Base-by-base conservation (phyloP, 1,139 yeast species). In the Taphrina betulina region DNA sequence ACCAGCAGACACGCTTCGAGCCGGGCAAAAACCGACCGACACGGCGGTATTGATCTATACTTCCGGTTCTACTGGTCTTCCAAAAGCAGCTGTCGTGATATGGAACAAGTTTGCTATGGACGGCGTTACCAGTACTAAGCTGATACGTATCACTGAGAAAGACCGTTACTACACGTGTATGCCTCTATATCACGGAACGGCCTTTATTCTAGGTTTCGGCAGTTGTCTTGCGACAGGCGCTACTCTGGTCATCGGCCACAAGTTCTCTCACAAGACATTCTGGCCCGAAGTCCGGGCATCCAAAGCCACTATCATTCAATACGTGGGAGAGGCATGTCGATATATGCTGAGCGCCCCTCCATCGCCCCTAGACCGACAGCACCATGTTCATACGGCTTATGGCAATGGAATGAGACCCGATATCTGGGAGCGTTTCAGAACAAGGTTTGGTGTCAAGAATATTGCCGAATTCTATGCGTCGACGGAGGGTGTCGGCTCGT, bases 181-280 rank as follows among this genome's bases (percentile, higher is more conserved):
- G 97, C 97, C 98, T 0, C 72, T 92, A 61, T 92, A 90, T 67
- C 97, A 92, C 69, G 88, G 96, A 1, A 90, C 97, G 0, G 96
- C 96, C 1, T 0, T 78, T 2, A 42, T 88, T 71, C 73, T 90
- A 60, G 96, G 96, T 2, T 28, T 57, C 14, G 44, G 46, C 17
- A 29, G 50, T n/a, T 57, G 57, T 48, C 43, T 57, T 48, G 63
- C 67, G 14, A 84, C 82, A 56, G 96, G 95, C 8, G 81, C 80
- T 1, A 78, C 88, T 64, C 80, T 85, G 46, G 85, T 94, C 0
- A 71, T 90, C 29, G 83, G 94, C 22, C 83, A 83, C 63, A 87
- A 86, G 70, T 92, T 92, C 69, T 84, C 95, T 1, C 83, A 95
- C 2, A 75, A 85, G 2, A 79, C 88, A 2, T 89, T 87, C 69